Base-by-base conservation (phyloP, 306 rosid species). In the Prunus davidiana region DNA sequence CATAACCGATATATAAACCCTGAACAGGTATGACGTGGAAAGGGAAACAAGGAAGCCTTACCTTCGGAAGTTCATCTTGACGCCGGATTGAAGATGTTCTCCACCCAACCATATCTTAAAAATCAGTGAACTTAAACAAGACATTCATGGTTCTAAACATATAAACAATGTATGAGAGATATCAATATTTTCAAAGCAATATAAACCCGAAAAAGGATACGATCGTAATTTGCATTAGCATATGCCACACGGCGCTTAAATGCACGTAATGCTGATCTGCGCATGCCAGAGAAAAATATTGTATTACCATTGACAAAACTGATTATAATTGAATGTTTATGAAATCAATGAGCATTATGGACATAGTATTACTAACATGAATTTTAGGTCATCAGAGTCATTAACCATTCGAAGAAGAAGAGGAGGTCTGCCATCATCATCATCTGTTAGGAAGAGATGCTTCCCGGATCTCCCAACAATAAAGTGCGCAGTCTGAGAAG, bases 81-180 rank as follows among this genome's bases (percentile, higher is more conserved):
- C 96, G 97, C 67, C 99, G 88, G 76, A 95, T 95, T 11, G 99
- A 95, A 71, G 99, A 95, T n/a, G 97, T 95, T 80, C 97, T 84
- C 99, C 99, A 95, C 73, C 99, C 99, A 74, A 95, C 99, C 93
- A 95, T 86, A 86, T 95, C 97, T 92, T 90, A 50, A 76, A 73
- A 66, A 34, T 19, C 69, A 82, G 93, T 91, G 83, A 89, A 84
- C 88, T 34, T 20, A 75, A 76, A 83, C 86, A 85, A 77, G 20
- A 65, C 19, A 20, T 38, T 30, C 22, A 14, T 61, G 20, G 19
- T 60, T 28, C 12, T 9, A 43, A 57, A 43, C 49, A 51, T 14
- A 19, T 51, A 56, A 4, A n/a, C 61, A 8, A 20, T 9, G 12
- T 25, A 56, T 12, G 52, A 10, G 15, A 7, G 24, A 68, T 13